These are phyloP conservation scores for Ustilago xerochloae DNA, from an alignment of 1,284 basidiomycete genomes.

Conservation along the genomic window DNA sequence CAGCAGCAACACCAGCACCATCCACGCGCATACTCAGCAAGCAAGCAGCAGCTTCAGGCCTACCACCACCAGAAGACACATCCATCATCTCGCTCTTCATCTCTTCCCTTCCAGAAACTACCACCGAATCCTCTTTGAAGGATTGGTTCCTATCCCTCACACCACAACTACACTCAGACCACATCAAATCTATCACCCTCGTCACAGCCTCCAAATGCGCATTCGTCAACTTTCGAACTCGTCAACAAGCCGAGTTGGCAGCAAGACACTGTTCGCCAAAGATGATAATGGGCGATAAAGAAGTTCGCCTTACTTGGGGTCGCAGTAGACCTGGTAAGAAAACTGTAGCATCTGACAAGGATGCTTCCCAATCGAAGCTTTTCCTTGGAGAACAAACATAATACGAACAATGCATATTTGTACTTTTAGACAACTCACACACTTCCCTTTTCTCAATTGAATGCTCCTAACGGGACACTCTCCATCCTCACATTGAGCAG, in stretches of 20 bases:
- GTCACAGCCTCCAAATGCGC: slow-evolving; percentile 75
- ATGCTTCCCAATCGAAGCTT: not conserved
- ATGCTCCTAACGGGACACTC: too few relatives aligned
- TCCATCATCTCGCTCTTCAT: slow-evolving; percentile 89
- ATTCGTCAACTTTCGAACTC: slow-evolving; percentile 90
- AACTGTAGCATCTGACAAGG: not conserved
- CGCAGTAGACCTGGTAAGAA: slow-evolving; percentile 59
- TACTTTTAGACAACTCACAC: slow-evolving; percentile 10
- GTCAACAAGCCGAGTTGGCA: slow-evolving; percentile 82
- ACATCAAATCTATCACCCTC: slow-evolving; percentile 72
- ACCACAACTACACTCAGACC: slow-evolving; percentile 70
- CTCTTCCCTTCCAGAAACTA: slow-evolving; percentile 80
- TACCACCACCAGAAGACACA: slow-evolving; percentile 88
- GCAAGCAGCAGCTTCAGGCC: slow-evolving; percentile 80
- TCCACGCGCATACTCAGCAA: slow-evolving; percentile 82
- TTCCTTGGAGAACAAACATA: not conserved
- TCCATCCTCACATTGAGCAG: too few relatives aligned
- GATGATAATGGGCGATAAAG: slow-evolving; percentile 82
- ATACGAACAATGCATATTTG: too few relatives aligned
- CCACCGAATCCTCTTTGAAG: slow-evolving; percentile 82
- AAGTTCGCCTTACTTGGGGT: slow-evolving; percentile 85
- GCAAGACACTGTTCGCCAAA: slow-evolving; percentile 88
- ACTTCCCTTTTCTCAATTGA: too few relatives aligned
- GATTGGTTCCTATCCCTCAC: slow-evolving; percentile 74
- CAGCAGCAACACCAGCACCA: slow-evolving; percentile 78